A percentile compares a stretch with the other conserved stretches of the same genome.
Evolutionary conservation across 192 early-diverging fungal genomes (phyloP).

Genomic region (Chytriomyces hyalinus): DNA sequence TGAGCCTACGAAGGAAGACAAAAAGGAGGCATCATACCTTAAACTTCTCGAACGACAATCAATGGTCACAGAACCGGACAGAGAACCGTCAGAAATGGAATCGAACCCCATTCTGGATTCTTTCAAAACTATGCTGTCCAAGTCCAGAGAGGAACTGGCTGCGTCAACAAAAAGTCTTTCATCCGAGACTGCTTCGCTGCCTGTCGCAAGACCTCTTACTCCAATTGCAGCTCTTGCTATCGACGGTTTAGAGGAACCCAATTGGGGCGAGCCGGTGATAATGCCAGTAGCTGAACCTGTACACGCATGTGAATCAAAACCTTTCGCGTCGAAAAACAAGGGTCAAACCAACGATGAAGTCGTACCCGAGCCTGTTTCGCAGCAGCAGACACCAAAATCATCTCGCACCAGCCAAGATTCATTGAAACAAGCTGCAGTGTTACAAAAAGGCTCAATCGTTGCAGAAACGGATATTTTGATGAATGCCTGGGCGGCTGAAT

Average conservation of each 20-base stretch:
- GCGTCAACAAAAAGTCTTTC: neutral
- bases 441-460: neutral
- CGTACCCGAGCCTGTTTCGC: no score
- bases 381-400: no score
- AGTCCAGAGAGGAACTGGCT: slow-evolving; percentile 1
- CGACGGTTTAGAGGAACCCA: slow-evolving; percentile 26
- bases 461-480: neutral
- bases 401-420: neutral
- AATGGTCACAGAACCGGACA: no score
- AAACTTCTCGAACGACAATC: slow-evolving; percentile 15
- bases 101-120: neutral
- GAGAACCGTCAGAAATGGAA: no score
- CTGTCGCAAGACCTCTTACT: neutral
- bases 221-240: neutral
- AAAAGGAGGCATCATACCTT: neutral
- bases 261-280: slow-evolving; percentile 23
- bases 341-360: no score
- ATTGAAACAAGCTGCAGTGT: neutral
- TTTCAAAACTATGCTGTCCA: slow-evolving; percentile 10
- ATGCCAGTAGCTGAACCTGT: no score
- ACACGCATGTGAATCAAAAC: no score
- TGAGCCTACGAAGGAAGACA: neutral
- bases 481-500: neutral
- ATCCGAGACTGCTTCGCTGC: neutral
- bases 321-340: no score